phyloP scores from a whole-genome alignment of 441 rosid species.

The Codiaeum variegatum region DNA sequence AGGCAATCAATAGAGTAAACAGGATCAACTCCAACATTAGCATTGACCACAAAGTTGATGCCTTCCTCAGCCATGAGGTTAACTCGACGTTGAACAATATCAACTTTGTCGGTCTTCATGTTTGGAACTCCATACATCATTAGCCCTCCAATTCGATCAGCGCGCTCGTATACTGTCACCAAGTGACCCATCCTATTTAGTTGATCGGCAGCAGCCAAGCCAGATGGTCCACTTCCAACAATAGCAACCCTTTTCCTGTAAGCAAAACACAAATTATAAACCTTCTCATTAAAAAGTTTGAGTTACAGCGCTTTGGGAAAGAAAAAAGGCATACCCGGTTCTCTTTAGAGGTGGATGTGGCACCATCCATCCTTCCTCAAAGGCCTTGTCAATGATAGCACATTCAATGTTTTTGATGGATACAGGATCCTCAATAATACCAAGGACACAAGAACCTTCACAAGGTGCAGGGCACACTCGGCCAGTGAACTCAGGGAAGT shows the following conservation, averaged over 20 bases:
- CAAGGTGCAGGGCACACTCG: slow-evolving; percentile 99
- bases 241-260: slow-evolving; percentile 83
- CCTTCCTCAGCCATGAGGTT: slow-evolving; percentile 94
- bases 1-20: slow-evolving; percentile 66
- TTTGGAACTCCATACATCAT: slow-evolving; percentile 99
- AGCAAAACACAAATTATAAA: too few relatives aligned
- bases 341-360: slow-evolving; percentile 86
- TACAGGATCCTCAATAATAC: slow-evolving; percentile 98
- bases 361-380: slow-evolving; percentile 99
- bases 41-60: slow-evolving; percentile 82
- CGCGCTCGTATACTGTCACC: slow-evolving; percentile 92
- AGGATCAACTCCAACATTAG: slow-evolving; percentile 88
- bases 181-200: slow-evolving; percentile 92
- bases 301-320: not conserved
- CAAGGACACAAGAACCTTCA: slow-evolving; percentile 99
- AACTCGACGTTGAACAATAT: slow-evolving; percentile 90
- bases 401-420: slow-evolving; percentile 96
- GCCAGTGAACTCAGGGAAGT: slow-evolving; percentile 99
- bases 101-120: slow-evolving; percentile 98
- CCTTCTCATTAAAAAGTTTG: too few relatives aligned
- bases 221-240: slow-evolving; percentile 97
- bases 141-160: slow-evolving; percentile 97
- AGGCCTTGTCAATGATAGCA: slow-evolving; percentile 92
- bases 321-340: slow-evolving; percentile 63
- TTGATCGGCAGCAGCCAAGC: slow-evolving; percentile 99